These are phyloP conservation scores for Didymella pinodella DNA, from an alignment of 2,329 filamentous ascomycete genomes.

Conservation along the genomic window DNA sequence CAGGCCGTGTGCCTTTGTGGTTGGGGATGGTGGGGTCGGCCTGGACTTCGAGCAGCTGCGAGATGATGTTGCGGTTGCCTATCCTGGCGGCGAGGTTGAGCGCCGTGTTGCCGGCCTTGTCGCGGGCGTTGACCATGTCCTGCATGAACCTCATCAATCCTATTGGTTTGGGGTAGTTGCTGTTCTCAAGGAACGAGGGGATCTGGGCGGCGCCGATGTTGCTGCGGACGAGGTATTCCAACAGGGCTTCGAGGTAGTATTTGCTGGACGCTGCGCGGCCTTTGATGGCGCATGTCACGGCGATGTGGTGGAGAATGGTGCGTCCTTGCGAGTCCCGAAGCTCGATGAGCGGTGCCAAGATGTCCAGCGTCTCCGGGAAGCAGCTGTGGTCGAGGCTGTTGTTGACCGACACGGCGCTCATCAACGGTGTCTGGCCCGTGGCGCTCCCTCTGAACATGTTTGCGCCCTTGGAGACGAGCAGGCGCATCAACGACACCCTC, in stretches of 20 bases:
- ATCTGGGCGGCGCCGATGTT: constrained; percentile 47
- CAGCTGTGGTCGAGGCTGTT: constrained; percentile 92
- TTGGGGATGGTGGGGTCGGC: constrained; percentile 94
- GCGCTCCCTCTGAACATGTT: constrained; percentile 88
- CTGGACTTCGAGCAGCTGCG: constrained; percentile 93
- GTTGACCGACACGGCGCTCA: constrained; percentile 90
- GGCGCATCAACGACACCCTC: constrained; percentile 79
- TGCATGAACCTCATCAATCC: constrained; percentile 93
- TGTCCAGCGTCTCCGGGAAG: constrained; percentile 88
- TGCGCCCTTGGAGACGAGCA: constrained; percentile 83
- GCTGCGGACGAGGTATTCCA: constrained; percentile 93
- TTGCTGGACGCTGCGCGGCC: constrained; percentile 89
- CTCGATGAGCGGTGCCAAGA: constrained; percentile 89
- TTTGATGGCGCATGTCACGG: constrained; percentile 93
- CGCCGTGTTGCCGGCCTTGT: constrained; percentile 93
- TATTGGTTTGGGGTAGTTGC: constrained; percentile 70
- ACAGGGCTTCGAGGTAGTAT: constrained; percentile 92
- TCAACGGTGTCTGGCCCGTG: constrained; percentile 88
- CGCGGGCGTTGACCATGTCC: constrained; percentile 94
- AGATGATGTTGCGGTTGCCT: constrained; percentile 92
- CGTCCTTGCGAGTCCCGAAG: constrained; percentile 87
- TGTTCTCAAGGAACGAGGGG: constrained; percentile 58
- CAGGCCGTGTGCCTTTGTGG: constrained; percentile 82
- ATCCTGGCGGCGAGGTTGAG: constrained; percentile 93
- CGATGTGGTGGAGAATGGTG: constrained; percentile 95